Percentiles rank a stretch among this genome's conserved stretches.
phyloP scores from a whole-genome alignment of 1,139 yeast genomes.

The Geotrichum phurueaensis region DNA sequence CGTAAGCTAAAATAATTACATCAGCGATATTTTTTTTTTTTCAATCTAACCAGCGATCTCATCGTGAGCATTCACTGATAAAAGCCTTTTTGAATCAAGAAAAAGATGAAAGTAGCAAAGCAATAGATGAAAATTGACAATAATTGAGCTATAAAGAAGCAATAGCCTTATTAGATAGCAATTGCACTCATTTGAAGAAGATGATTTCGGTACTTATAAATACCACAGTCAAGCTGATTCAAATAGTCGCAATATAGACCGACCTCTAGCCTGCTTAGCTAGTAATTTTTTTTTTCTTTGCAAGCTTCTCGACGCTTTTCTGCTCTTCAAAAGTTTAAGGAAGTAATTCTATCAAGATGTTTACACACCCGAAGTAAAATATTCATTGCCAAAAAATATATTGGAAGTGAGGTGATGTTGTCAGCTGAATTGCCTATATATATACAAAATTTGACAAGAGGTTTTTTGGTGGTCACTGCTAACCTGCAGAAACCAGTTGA shows the following conservation, averaged over 20 bases:
- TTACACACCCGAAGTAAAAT: neutral
- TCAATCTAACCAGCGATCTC: neutral
- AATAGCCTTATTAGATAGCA: neutral
- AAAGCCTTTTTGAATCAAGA: neutral
- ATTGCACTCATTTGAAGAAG: neutral
- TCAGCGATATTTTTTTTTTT: neutral
- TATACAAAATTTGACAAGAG: neutral
- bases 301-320: neutral
- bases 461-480: neutral
- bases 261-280: neutral
- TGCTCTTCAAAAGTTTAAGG: neutral
- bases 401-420: neutral
- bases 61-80: neutral
- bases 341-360: neutral
- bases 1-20: neutral
- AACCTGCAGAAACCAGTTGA: neutral
- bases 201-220: neutral
- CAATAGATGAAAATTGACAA: neutral
- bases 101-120: neutral
- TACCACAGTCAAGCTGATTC: neutral
- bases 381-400: neutral
- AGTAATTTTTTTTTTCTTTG: neutral
- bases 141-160: neutral
- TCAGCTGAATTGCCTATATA: neutral
- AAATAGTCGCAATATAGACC: neutral